Percentiles rank a stretch among this genome's conserved stretches.
Evolutionary conservation across 176 grass and related monocot genomes (phyloP).

Genomic region (Oryza brachyantha): DNA sequence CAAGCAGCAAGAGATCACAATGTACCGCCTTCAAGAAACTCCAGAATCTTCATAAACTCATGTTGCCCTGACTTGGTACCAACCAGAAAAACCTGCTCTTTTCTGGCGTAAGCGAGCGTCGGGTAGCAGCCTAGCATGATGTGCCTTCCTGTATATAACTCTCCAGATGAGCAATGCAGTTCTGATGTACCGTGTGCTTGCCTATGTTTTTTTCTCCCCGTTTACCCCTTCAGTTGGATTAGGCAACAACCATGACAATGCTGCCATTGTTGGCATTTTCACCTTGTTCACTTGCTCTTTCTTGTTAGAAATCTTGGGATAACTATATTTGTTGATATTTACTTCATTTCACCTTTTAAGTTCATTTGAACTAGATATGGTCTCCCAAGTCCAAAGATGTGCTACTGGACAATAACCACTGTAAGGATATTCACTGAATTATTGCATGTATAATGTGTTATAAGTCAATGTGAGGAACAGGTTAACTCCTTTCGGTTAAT

Average conservation of each 20-base stretch:
- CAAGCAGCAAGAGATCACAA: slow-evolving; percentile 93
- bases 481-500: not conserved
- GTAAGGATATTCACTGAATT: too few species aligned
- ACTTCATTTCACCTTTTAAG: not conserved
- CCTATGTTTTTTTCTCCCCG: not conserved
- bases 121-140: not conserved
- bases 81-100: not conserved
- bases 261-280: not conserved
- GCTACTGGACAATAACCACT: not conserved
- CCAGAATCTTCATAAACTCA: slow-evolving; percentile 15
- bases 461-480: not conserved
- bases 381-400: not conserved
- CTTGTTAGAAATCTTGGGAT: not conserved
- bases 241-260: slow-evolving; percentile 3
- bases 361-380: not conserved
- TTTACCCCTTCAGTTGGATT: not conserved
- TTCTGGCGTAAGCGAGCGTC: not conserved
- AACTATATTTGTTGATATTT: not conserved
- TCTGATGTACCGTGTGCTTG: not conserved
- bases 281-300: not conserved
- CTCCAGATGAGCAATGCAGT: not conserved
- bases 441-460: not conserved
- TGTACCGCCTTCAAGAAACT: slow-evolving; percentile 57
- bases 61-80: not conserved
- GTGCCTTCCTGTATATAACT: slow-evolving; percentile 23